phyloP scores from a whole-genome alignment of 2,329 filamentous ascomycete species.

The Trichoderma semiorbis region DNA sequence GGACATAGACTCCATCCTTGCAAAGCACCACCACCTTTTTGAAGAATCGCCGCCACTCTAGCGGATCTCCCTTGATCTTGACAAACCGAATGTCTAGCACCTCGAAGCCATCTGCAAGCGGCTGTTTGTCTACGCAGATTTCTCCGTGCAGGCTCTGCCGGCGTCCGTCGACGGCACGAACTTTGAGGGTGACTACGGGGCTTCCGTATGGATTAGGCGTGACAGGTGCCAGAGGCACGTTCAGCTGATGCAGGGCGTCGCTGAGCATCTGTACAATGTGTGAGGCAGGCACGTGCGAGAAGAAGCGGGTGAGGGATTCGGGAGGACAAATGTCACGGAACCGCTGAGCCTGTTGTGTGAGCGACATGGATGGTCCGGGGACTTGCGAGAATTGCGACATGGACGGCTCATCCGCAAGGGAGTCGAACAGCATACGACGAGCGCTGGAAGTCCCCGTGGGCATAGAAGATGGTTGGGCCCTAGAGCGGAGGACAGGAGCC shows the following conservation, averaged over 20 bases:
- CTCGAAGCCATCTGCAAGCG: slow-evolving; percentile 54
- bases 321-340: slow-evolving; percentile 91
- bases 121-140: slow-evolving; percentile 66
- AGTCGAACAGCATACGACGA: slow-evolving; percentile 50
- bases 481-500: slow-evolving; percentile 59
- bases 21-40: slow-evolving; percentile 90
- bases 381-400: slow-evolving; percentile 80
- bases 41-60: slow-evolving; percentile 96
- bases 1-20: slow-evolving; percentile 72
- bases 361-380: slow-evolving; percentile 73
- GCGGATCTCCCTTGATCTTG: slow-evolving; percentile 90
- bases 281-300: slow-evolving; percentile 72
- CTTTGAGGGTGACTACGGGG: slow-evolving; percentile 61
- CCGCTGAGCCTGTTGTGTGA: slow-evolving; percentile 82
- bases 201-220: slow-evolving; percentile 49
- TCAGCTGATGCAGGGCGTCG: slow-evolving; percentile 79
- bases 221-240: slow-evolving; percentile 65
- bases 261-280: slow-evolving; percentile 76
- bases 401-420: slow-evolving; percentile 80
- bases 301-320: slow-evolving; percentile 86
- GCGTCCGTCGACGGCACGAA: slow-evolving; percentile 71
- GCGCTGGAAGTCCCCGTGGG: slow-evolving; percentile 32
- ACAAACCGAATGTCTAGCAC: slow-evolving; percentile 84
- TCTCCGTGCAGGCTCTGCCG: slow-evolving; percentile 71
- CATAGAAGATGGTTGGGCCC: slow-evolving; percentile 40